Base-by-base conservation (phyloP, 495 filamentous ascomycete genomes). In the Penicillium herquei region DNA sequence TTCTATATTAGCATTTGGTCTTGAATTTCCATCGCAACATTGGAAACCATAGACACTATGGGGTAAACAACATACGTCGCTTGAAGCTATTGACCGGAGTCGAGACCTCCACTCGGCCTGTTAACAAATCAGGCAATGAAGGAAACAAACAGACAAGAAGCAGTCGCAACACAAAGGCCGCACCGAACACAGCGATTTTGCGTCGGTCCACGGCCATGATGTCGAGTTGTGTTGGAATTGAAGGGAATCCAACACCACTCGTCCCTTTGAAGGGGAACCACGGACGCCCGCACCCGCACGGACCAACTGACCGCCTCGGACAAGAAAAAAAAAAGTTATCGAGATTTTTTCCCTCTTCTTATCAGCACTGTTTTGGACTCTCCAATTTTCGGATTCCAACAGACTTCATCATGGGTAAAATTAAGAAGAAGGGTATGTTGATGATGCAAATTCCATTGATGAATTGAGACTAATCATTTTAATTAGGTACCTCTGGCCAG, bases 31-130 rank as follows among this genome's bases (percentile, higher is more conserved):
- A 26, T 26, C 21, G 21, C 21, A 26, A 26, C 2, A 26, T 26
- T 26, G 21, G 21, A 26, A 26, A 26, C 21, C 1, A 26, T 26
- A 26, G 21, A 26, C 21, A 26, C 21, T 26, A 26, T 26, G 21
- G 40, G 26, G 13, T 40, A 14, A 31, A 40, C 46, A 34, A 70
- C 87, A 72, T 78, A 96, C 92, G 74, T 83, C 95, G 84, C 77
- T 97, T 98, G 82, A 96, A 98, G 81, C 94, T 96, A 54, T 88
- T 96, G 26, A 98, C 88, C 14, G 94, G 92, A 3, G 94, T 98
- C 26, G 94, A 97, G 55, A 98, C 86, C 79, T 98, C 94, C 55
- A 97, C 94, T 67, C 94, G 87, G 53, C 87, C 90, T 9, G 90
- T 92, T 55, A 98, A 78, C 51, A 96, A 78, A 62, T 92, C 86